A percentile compares a stretch with the other conserved stretches of the same genome.
Evolutionary conservation across 768 basidiomycete species (phyloP).

Genomic region (Pleurotus platypus): DNA sequence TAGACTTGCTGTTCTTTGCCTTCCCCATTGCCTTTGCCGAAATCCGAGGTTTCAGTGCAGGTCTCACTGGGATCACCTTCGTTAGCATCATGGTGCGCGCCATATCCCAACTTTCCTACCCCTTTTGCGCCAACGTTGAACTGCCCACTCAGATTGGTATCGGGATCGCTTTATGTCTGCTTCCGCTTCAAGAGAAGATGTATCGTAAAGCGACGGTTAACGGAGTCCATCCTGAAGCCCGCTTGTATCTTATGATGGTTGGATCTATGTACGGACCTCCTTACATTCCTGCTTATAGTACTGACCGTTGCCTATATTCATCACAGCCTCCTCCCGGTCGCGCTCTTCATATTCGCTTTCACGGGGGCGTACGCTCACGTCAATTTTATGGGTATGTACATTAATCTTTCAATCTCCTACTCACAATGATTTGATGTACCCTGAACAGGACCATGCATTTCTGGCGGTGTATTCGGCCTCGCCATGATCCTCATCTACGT

Average conservation of each 20-base stretch:
- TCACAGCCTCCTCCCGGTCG: slow-evolving; percentile 30
- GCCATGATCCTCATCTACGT: slow-evolving; percentile 41
- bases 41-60: slow-evolving; percentile 34
- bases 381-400: slow-evolving; percentile 30
- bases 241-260: slow-evolving; percentile 38
- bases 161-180: slow-evolving; percentile 22
- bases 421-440: neutral
- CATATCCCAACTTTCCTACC: too few relatives aligned
- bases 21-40: slow-evolving; percentile 40
- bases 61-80: slow-evolving; percentile 39
- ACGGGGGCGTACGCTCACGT: slow-evolving; percentile 37
- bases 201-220: slow-evolving; percentile 28
- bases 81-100: slow-evolving; percentile 36
- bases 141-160: slow-evolving; percentile 27
- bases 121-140: too few relatives aligned
- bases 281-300: neutral
- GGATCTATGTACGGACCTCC: slow-evolving; percentile 29
- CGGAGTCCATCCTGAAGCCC: slow-evolving; percentile 38
- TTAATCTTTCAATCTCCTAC: neutral
- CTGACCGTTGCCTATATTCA: neutral
- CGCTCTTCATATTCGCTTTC: slow-evolving; percentile 42
- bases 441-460: slow-evolving; percentile 23
- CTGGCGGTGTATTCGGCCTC: slow-evolving; percentile 35
- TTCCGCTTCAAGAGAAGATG: slow-evolving; percentile 31
- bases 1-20: slow-evolving; percentile 38